Conservation (phyloP, 2,329 filamentous ascomycete species). For the Sclerotinia subarctica region DNA sequence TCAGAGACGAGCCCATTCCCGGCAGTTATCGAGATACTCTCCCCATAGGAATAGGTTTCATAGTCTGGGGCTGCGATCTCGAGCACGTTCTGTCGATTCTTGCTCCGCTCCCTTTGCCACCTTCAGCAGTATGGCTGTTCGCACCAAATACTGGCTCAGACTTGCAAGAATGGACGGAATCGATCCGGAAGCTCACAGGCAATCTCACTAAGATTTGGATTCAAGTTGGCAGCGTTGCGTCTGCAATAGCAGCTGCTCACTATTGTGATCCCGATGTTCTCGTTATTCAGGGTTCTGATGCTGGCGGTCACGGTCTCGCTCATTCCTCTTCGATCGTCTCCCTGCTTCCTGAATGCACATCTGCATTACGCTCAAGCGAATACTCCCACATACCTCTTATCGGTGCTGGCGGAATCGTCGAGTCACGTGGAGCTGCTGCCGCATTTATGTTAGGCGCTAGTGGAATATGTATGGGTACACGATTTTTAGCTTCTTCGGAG, state of each 20-base stretch:
- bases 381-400: slow-evolving; percentile 34
- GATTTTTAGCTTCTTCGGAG: slow-evolving; percentile 48
- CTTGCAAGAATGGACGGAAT: slow-evolving; percentile 35
- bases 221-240: slow-evolving; percentile 38
- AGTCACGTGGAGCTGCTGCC: slow-evolving; percentile 41
- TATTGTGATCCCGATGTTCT: slow-evolving; percentile 37
- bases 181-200: slow-evolving; percentile 30
- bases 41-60: slow-evolving; percentile 48
- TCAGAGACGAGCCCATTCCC: slow-evolving; percentile 22
- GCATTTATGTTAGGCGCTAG: slow-evolving; percentile 39
- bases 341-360: slow-evolving; percentile 39
- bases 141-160: slow-evolving; percentile 39
- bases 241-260: slow-evolving; percentile 33
- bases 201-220: slow-evolving; percentile 39
- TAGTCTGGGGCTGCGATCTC: slow-evolving; percentile 46
- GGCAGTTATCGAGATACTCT: slow-evolving; percentile 33
- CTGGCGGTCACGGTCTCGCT: slow-evolving; percentile 41
- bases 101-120: slow-evolving; percentile 31
- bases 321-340: slow-evolving; percentile 38
- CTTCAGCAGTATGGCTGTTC: slow-evolving; percentile 49
- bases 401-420: slow-evolving; percentile 41
- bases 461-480: slow-evolving; percentile 50
- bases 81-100: slow-evolving; percentile 37
- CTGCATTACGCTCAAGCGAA: slow-evolving; percentile 32
- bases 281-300: slow-evolving; percentile 41